A percentile compares a stretch with the other conserved stretches of the same genome.
phyloP scores from a whole-genome alignment of 768 basidiomycete species.

The Strobilomyces confusus region DNA sequence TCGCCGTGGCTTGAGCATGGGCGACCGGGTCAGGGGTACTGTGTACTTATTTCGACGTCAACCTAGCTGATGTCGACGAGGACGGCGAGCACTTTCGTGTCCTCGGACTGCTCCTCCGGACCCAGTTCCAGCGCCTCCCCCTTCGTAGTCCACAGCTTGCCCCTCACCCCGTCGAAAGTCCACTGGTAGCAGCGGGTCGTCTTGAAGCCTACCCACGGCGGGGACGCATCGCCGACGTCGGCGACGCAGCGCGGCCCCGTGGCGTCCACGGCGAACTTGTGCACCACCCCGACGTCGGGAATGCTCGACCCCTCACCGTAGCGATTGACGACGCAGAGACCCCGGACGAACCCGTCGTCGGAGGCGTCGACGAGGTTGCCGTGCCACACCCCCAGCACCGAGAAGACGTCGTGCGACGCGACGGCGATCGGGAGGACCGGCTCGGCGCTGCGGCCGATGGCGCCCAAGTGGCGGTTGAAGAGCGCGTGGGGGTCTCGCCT shows the following conservation, averaged over 20 bases:
- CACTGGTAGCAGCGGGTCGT: constrained; percentile 1
- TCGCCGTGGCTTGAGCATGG: too few relatives aligned
- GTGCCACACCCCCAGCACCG: constrained; percentile 8
- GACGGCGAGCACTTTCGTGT: constrained; percentile 5
- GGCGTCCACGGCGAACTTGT: constrained; percentile 20
- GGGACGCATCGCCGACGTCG: constrained; percentile 12
- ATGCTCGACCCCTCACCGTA: background rate
- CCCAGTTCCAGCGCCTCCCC: constrained; percentile 2
- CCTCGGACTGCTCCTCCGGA: background rate
- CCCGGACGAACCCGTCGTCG: constrained; percentile 14
- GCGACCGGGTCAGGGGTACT: too few relatives aligned
- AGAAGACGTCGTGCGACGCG: constrained; percentile 9
- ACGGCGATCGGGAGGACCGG: constrained; percentile 8
- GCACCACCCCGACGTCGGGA: background rate
- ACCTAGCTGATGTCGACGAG: constrained; percentile 13
- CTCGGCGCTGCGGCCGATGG: constrained; percentile 6
- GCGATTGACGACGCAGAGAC: constrained; percentile 1
- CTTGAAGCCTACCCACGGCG: constrained; percentile 4
- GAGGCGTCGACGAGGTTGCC: constrained; percentile 16
- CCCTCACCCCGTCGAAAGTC: constrained; percentile 9
- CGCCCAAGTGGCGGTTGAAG: background rate
- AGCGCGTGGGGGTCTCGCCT: too few relatives aligned
- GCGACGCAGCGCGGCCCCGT: constrained; percentile 9
- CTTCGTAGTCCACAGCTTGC: constrained; percentile 13
- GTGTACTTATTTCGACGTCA: too few relatives aligned